Evolutionary conservation across 257 asterid genomes (phyloP).

Genomic region (Gentiana macrophylla): DNA sequence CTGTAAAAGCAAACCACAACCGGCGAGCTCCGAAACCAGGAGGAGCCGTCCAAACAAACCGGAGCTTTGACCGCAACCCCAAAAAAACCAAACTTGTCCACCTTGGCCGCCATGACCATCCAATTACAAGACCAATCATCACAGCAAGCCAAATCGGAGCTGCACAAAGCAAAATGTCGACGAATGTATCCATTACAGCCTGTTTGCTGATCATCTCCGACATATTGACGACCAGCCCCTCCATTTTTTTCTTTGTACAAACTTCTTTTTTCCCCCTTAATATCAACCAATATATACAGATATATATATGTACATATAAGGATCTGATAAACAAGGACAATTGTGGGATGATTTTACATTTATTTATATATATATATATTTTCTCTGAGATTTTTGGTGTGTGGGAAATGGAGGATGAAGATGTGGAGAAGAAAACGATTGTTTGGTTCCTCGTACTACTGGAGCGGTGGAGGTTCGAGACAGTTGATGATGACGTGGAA

Average conservation of each 20-base stretch:
- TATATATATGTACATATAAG: background rate
- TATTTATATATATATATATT: too few species aligned
- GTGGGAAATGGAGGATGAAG: too few species aligned
- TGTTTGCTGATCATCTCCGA: constrained; percentile 44
- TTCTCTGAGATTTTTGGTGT: too few species aligned
- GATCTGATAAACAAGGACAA: too few species aligned
- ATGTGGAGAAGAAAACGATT: too few species aligned
- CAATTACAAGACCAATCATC: constrained; percentile 85
- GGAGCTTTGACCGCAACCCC: constrained; percentile 75
- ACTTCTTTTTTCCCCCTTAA: background rate
- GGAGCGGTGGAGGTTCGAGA: too few species aligned
- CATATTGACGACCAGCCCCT: constrained; percentile 37
- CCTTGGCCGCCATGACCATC: constrained; percentile 96
- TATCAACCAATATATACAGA: constrained; percentile 4
- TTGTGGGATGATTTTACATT: too few species aligned
- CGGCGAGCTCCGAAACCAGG: constrained; percentile 95
- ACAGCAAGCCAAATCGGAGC: constrained; percentile 99
- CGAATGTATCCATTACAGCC: constrained; percentile 63
- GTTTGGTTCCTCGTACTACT: too few species aligned
- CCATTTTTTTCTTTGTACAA: constrained; percentile 27
- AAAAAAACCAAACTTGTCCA: constrained; percentile 79
- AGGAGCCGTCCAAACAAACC: constrained; percentile 71
- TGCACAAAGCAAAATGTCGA: constrained; percentile 76
- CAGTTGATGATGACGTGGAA: too few species aligned
- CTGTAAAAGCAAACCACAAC: constrained; percentile 86